Conservation (phyloP, 768 basidiomycete genomes). For the Leccinellum rugosiceps region DNA sequence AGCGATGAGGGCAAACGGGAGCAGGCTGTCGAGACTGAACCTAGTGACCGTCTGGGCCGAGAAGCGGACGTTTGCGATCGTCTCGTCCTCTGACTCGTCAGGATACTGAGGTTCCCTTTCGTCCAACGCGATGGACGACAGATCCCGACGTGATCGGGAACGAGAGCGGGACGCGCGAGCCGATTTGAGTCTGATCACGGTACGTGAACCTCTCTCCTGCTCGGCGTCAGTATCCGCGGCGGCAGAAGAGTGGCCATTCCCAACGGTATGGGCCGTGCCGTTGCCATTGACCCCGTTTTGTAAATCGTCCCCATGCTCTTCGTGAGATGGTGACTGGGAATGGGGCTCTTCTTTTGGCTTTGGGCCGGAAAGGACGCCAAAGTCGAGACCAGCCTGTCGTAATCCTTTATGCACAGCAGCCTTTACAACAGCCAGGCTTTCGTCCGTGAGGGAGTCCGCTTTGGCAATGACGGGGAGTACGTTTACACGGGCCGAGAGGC, state of each 20-base stretch:
- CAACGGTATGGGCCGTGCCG: conserved; percentile 29
- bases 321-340: conserved; percentile 13
- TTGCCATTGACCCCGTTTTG: conserved; percentile 27
- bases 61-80: conserved; percentile 73
- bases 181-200: conserved; percentile 64
- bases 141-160: conserved; percentile 71
- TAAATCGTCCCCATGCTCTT: conserved; percentile 13
- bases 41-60: conserved; percentile 67
- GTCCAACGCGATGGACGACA: conserved; percentile 56
- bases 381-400: conserved; percentile 61
- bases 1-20: conserved; percentile 80
- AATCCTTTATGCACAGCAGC: conserved; percentile 68
- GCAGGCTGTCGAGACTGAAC: conserved; percentile 50
- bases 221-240: conserved; percentile 43
- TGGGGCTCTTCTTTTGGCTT: conserved; percentile 21
- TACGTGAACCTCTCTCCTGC: conserved; percentile 58
- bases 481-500: conserved; percentile 72
- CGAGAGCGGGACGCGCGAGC: conserved; percentile 55
- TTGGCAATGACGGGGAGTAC: conserved; percentile 79
- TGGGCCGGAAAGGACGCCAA: conserved; percentile 68
- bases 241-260: conserved; percentile 20
- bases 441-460: conserved; percentile 82
- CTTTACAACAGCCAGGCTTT: conserved; percentile 67
- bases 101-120: conserved; percentile 54
- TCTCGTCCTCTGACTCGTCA: conserved; percentile 60